phyloP scores from a whole-genome alignment of 2,329 filamentous ascomycete genomes.

The Cyanodermella asteris region DNA sequence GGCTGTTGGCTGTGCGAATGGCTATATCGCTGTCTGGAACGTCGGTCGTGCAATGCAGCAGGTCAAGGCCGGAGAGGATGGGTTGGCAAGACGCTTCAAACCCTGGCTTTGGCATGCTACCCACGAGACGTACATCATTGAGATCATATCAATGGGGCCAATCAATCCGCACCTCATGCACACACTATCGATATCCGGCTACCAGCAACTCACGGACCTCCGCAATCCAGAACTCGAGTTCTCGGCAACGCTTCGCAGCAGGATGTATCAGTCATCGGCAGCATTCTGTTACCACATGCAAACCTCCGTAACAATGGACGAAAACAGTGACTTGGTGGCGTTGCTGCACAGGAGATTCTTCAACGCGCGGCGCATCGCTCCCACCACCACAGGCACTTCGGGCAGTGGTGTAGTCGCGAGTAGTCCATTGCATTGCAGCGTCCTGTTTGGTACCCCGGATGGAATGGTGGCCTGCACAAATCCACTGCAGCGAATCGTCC shows the following conservation, averaged over 20 bases:
- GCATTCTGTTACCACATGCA: conserved; percentile 34
- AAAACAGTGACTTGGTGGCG: conserved; percentile 28
- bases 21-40: conserved; percentile 33
- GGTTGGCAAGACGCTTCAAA: no score
- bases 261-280: conserved; percentile 26
- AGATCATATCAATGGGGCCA: conserved; percentile 29
- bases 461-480: conserved; percentile 21
- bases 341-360: conserved; percentile 31
- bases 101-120: conserved; percentile 19
- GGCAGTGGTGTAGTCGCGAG: no score
- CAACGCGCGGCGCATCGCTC: conserved; percentile 15
- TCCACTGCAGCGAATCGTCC: no score
- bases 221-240: conserved; percentile 23
- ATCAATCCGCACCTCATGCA: conserved; percentile 29
- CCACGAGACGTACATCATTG: conserved; percentile 25
- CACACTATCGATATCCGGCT: conserved; percentile 32
- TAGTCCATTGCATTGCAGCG: conserved; percentile 34
- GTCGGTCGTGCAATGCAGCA: conserved; percentile 10
- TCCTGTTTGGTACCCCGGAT: conserved; percentile 29
- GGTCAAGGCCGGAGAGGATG: no score
- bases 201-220: conserved; percentile 32
- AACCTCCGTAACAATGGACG: conserved; percentile 31
- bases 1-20: conserved; percentile 33
- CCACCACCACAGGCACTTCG: conserved; percentile 22
- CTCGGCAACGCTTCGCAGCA: conserved; percentile 23